These are phyloP conservation scores for Pythium folliculosum DNA, from an alignment of 352 stramenopile genomes.

Conservation along the genomic window DNA sequence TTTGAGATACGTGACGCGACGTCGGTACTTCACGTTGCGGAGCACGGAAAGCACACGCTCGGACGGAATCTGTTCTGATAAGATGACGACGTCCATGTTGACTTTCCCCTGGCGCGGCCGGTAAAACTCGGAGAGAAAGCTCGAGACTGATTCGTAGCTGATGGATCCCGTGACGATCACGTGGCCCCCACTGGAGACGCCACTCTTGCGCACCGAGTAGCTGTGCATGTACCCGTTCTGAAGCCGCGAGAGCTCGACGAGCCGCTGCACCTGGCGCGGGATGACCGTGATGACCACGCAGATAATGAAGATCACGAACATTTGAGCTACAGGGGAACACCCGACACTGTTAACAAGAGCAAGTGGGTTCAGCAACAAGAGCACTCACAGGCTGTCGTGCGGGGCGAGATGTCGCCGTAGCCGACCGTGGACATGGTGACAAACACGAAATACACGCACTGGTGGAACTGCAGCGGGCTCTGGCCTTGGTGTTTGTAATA, in stretches of 20 bases:
- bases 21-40: conserved; percentile 45
- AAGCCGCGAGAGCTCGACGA: conserved; percentile 51
- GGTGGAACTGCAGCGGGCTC: conserved; percentile 49
- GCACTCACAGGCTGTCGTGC: conserved; percentile 42
- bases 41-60: conserved; percentile 42
- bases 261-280: conserved; percentile 50
- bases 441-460: conserved; percentile 71
- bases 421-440: conserved; percentile 66
- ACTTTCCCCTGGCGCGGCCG: conserved; percentile 50
- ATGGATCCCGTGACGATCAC: conserved; percentile 54
- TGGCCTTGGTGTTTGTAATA: conserved; percentile 43
- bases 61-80: conserved; percentile 39
- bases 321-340: conserved; percentile 37
- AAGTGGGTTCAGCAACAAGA: background rate
- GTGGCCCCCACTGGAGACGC: conserved; percentile 46
- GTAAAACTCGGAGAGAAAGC: conserved; percentile 70
- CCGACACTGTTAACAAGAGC: background rate
- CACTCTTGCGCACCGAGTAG: conserved; percentile 45
- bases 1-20: conserved; percentile 56
- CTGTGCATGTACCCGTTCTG: conserved; percentile 54
- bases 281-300: conserved; percentile 61
- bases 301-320: conserved; percentile 69
- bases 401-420: conserved; percentile 60
- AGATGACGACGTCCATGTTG: conserved; percentile 65
- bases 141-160: conserved; percentile 43